These are phyloP conservation scores for Emydomyces testavorans DNA, from an alignment of 2,329 filamentous ascomycete species.

Conservation along the genomic window DNA sequence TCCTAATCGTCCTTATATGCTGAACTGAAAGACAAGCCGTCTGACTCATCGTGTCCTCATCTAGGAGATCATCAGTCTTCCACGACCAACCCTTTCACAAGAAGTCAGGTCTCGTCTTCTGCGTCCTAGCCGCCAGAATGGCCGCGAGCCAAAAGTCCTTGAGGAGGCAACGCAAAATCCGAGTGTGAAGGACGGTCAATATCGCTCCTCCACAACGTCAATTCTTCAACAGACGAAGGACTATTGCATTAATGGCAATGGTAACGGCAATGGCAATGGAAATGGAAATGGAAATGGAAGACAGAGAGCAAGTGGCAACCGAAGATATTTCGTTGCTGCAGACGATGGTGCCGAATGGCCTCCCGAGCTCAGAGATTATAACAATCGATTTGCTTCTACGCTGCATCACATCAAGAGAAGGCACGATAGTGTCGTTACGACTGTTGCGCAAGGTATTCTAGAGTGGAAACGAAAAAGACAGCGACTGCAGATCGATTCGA, in stretches of 20 bases:
- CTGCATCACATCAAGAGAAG: slow-evolving; percentile 89
- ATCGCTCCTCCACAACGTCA: slow-evolving; percentile 42
- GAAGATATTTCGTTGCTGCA: slow-evolving; percentile 82
- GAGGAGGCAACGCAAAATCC: slow-evolving; percentile 81
- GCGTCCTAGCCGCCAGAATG: slow-evolving; percentile 37
- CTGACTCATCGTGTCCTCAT: slow-evolving; percentile 4
- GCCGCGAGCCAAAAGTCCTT: slow-evolving; percentile 54
- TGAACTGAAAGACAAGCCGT: slow-evolving; percentile 20
- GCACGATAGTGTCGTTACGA: slow-evolving; percentile 95
- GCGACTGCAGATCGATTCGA: slow-evolving; percentile 95
- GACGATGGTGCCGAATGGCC: slow-evolving; percentile 87
- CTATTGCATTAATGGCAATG: slow-evolving; percentile 31
- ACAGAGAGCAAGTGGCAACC: slow-evolving; percentile 41
- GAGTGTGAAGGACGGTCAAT: slow-evolving; percentile 73
- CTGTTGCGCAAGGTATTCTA: slow-evolving; percentile 91
- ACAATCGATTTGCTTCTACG: slow-evolving; percentile 76
- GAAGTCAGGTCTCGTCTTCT: slow-evolving; percentile 72
- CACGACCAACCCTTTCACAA: slow-evolving; percentile 61
- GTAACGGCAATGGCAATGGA: slow-evolving; percentile 35
- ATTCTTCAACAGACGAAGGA: slow-evolving; percentile 37
- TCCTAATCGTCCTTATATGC: slow-evolving; percentile 12
- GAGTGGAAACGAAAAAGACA: slow-evolving; percentile 96
- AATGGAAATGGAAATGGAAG: slow-evolving; percentile 38
- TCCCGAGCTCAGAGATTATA: slow-evolving; percentile 86
- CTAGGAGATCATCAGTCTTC: slow-evolving; percentile 80